phyloP scores from a whole-genome alignment of 257 asterid species.

The Solanum appendiculatum region DNA sequence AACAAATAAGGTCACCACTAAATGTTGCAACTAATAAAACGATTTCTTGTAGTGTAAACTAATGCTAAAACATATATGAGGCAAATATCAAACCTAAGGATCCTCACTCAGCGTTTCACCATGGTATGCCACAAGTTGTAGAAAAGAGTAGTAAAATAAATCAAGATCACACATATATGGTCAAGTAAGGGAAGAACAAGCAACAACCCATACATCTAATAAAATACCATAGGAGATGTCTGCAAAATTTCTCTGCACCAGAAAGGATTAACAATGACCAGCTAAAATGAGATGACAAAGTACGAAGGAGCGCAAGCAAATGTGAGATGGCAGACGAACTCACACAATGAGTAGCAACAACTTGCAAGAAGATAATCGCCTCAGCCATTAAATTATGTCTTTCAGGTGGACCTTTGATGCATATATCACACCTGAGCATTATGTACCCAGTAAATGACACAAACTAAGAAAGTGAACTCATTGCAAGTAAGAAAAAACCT shows the following conservation, averaged over 20 bases:
- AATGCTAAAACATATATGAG: no score
- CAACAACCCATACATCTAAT: no score
- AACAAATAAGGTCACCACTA: no score
- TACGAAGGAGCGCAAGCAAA: neutral
- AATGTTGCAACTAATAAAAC: no score
- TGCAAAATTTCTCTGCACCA: conserved; percentile 25
- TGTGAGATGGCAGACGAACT: conserved; percentile 12
- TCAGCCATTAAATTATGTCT: conserved; percentile 51
- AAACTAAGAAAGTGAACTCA: neutral
- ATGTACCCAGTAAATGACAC: neutral
- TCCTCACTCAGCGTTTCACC: no score
- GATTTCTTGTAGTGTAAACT: no score
- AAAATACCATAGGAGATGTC: conserved; percentile 23
- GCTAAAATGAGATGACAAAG: neutral
- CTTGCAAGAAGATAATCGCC: conserved; percentile 40
- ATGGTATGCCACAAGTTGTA: no score
- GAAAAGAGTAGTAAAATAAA: no score
- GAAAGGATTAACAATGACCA: neutral
- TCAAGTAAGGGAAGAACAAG: no score
- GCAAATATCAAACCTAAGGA: no score
- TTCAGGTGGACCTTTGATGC: conserved; percentile 55
- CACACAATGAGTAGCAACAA: conserved; percentile 38
- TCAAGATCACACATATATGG: no score
- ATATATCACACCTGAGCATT: conserved; percentile 54
- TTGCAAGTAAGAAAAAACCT: neutral